These are phyloP conservation scores for Medicago truncatula DNA, from an alignment of 306 rosid genomes.

Conservation along the genomic window DNA sequence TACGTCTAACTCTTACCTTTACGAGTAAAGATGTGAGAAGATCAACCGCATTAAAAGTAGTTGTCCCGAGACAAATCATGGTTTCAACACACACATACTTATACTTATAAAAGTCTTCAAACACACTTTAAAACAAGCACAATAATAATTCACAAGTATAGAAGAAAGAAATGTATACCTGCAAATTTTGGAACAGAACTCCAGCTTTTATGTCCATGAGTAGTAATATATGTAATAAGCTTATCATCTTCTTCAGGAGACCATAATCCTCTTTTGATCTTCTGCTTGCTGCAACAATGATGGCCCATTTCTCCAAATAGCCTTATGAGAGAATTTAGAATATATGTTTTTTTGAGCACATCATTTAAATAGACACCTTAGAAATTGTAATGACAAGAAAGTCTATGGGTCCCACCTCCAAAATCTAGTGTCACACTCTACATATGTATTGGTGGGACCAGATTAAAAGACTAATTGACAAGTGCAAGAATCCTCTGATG, in stretches of 20 bases:
- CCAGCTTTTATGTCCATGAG: conserved; percentile 77
- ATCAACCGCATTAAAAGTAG: neutral
- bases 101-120: neutral
- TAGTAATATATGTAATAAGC: conserved; percentile 60
- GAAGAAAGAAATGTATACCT: conserved; percentile 47
- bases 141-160: neutral
- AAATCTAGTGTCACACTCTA: neutral
- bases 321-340: conserved; percentile 15
- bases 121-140: neutral
- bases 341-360: conserved; percentile 22
- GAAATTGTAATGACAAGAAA: neutral
- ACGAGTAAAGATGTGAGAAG: too few relatives aligned
- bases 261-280: conserved; percentile 90
- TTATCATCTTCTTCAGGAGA: conserved; percentile 96
- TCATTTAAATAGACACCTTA: conserved; percentile 37
- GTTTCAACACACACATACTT: neutral
- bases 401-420: conserved; percentile 24
- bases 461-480: conserved; percentile 20
- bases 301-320: conserved; percentile 53
- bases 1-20: too few relatives aligned
- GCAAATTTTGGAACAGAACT: conserved; percentile 81
- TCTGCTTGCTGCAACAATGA: conserved; percentile 81
- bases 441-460: conserved; percentile 31
- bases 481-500: conserved; percentile 9
- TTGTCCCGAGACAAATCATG: neutral